Percentiles rank a stretch among this genome's conserved stretches.
Evolutionary conservation across 2,329 filamentous ascomycete genomes (phyloP).

Genomic region (Arthroderma sp.): DNA sequence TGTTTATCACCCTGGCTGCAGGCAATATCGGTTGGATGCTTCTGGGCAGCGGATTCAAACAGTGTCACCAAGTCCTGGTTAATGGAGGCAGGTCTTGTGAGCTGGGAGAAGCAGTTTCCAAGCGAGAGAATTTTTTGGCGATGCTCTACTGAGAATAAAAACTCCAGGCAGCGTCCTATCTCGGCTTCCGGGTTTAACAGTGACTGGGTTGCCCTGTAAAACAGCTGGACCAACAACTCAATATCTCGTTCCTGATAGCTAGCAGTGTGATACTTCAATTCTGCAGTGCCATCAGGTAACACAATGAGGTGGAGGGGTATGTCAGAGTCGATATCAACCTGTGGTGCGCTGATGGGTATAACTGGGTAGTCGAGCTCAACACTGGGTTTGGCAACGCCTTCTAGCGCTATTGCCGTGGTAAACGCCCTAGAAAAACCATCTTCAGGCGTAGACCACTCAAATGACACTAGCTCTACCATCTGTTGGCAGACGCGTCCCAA

Average conservation of each 20-base stretch:
- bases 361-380: neutral
- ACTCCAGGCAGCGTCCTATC: neutral
- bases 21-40: neutral
- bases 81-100: neutral
- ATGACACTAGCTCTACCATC: slow-evolving; percentile 42
- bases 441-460: slow-evolving; percentile 20
- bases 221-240: neutral
- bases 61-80: neutral
- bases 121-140: neutral
- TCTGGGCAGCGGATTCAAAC: neutral
- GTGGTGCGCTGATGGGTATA: neutral
- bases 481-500: slow-evolving; percentile 41
- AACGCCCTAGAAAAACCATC: slow-evolving; percentile 2
- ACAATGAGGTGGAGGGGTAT: neutral
- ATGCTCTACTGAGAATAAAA: neutral
- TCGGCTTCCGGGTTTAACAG: neutral
- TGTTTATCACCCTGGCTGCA: neutral
- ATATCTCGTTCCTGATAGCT: neutral
- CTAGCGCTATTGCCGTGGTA: slow-evolving; percentile 1
- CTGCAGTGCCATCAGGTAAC: neutral
- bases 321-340: slow-evolving; percentile 2
- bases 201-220: neutral
- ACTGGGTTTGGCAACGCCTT: neutral
- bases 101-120: neutral
- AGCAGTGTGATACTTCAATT: neutral